Evolutionary conservation across 1,284 basidiomycete species (phyloP).

Genomic region (Cryptococcus sp.): DNA sequence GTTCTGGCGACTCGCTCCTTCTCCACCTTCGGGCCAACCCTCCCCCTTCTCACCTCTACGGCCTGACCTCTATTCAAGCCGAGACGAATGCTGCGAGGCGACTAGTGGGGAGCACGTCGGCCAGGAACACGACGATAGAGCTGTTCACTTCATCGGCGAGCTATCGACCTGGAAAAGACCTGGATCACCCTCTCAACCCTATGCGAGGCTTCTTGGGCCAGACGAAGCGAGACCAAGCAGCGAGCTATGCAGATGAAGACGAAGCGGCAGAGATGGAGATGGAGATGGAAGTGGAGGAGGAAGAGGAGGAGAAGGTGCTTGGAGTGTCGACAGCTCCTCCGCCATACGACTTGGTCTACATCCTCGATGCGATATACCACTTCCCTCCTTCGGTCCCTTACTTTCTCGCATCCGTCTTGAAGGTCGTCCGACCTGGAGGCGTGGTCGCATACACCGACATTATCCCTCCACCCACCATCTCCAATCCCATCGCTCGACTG

Average conservation of each 20-base stretch:
- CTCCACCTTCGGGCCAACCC: slow-evolving; percentile 40
- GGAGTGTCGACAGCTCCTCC: slow-evolving; percentile 9
- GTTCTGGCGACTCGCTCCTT: slow-evolving; percentile 62
- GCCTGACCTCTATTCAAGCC: slow-evolving; percentile 56
- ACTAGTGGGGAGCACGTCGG: slow-evolving; percentile 44
- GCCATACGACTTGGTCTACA: slow-evolving; percentile 43
- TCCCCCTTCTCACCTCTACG: slow-evolving; percentile 53
- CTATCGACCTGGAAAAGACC: slow-evolving; percentile 20
- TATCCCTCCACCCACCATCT: slow-evolving; percentile 25
- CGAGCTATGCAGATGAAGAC: neutral
- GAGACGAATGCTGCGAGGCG: slow-evolving; percentile 53
- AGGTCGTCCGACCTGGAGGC: slow-evolving; percentile 52
- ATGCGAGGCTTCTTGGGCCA: slow-evolving; percentile 34
- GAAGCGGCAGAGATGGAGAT: no score
- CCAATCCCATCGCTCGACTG: slow-evolving; percentile 11
- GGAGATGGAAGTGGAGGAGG: slow-evolving; percentile 8
- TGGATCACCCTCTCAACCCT: slow-evolving; percentile 36
- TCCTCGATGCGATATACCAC: slow-evolving; percentile 62
- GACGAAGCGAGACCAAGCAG: neutral
- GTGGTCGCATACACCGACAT: slow-evolving; percentile 62
- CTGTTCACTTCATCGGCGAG: slow-evolving; percentile 25
- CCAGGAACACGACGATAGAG: slow-evolving; percentile 14
- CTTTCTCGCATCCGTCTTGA: slow-evolving; percentile 13
- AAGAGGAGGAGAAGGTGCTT: slow-evolving; percentile 2
- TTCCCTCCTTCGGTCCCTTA: neutral